These are phyloP conservation scores for Panus rudis DNA, from an alignment of 768 basidiomycete species.

Conservation along the genomic window DNA sequence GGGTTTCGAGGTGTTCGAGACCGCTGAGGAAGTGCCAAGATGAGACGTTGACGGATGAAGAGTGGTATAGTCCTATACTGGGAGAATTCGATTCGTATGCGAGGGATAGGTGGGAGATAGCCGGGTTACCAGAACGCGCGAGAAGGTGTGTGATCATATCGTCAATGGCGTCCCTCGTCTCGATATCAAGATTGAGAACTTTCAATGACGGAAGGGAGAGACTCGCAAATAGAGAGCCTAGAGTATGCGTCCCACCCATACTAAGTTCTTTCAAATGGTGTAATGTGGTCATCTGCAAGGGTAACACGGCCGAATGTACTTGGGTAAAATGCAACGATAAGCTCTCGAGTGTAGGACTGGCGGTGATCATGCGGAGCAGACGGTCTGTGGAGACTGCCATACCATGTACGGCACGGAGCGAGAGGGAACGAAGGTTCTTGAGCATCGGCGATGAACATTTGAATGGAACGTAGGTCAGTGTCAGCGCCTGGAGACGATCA, in stretches of 20 bases:
- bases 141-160: slow-evolving; percentile 60
- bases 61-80: slow-evolving; percentile 46
- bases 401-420: slow-evolving; percentile 58
- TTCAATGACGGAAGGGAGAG: slow-evolving; percentile 53
- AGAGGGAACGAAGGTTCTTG: slow-evolving; percentile 48
- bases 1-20: slow-evolving; percentile 46
- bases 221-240: slow-evolving; percentile 54
- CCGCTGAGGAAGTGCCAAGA: slow-evolving; percentile 65
- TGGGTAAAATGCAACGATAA: slow-evolving; percentile 58
- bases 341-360: slow-evolving; percentile 48
- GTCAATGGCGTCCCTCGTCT: slow-evolving; percentile 69
- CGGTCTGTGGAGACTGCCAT: slow-evolving; percentile 60
- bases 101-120: slow-evolving; percentile 53
- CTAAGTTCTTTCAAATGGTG: slow-evolving; percentile 46
- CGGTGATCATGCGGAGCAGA: slow-evolving; percentile 55
- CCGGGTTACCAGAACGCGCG: slow-evolving; percentile 50
- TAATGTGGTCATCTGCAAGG: slow-evolving; percentile 47
- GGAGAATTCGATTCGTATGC: slow-evolving; percentile 41
- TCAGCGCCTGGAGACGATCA: slow-evolving; percentile 47
- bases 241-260: slow-evolving; percentile 61
- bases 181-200: slow-evolving; percentile 61
- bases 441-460: slow-evolving; percentile 74
- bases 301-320: slow-evolving; percentile 56
- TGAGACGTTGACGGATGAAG: slow-evolving; percentile 48
- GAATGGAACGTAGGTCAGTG: slow-evolving; percentile 68